These are phyloP conservation scores for Isatis tinctoria DNA, from an alignment of 345 rosid species.

Conservation along the genomic window DNA sequence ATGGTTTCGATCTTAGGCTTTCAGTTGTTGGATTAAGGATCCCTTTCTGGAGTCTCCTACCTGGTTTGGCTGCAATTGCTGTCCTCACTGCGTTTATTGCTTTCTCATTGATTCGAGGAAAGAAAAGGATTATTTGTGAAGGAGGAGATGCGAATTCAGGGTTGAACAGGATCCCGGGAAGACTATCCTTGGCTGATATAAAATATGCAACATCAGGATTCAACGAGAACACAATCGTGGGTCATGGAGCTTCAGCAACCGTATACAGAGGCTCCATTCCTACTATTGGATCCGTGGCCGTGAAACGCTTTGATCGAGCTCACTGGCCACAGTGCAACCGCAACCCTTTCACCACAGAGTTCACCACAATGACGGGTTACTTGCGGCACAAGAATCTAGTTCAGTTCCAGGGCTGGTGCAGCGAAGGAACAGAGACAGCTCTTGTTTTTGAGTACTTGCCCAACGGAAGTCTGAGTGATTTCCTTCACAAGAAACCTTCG, in stretches of 20 bases:
- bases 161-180: constrained; percentile 40
- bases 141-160: not conserved
- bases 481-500: constrained; percentile 44
- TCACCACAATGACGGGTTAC: constrained; percentile 68
- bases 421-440: constrained; percentile 67
- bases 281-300: constrained; percentile 43
- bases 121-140: constrained; percentile 10
- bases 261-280: constrained; percentile 74
- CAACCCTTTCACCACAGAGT: constrained; percentile 66
- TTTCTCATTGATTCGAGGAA: constrained; percentile 37
- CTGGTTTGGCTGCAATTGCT: constrained; percentile 29
- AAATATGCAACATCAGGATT: constrained; percentile 68
- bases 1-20: constrained; percentile 15
- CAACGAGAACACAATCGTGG: constrained; percentile 47
- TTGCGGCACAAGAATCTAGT: constrained; percentile 77
- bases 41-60: constrained; percentile 31
- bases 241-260: constrained; percentile 76
- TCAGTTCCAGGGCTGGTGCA: constrained; percentile 85
- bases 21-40: constrained; percentile 47
- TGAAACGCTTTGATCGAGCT: constrained; percentile 58
- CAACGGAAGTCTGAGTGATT: constrained; percentile 67
- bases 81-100: constrained; percentile 20
- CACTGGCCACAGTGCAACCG: constrained; percentile 41
- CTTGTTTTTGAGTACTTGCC: constrained; percentile 69
- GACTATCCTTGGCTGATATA: constrained; percentile 58